Evolutionary conservation across 768 basidiomycete species (phyloP).

Genomic region (Trametes villosa): DNA sequence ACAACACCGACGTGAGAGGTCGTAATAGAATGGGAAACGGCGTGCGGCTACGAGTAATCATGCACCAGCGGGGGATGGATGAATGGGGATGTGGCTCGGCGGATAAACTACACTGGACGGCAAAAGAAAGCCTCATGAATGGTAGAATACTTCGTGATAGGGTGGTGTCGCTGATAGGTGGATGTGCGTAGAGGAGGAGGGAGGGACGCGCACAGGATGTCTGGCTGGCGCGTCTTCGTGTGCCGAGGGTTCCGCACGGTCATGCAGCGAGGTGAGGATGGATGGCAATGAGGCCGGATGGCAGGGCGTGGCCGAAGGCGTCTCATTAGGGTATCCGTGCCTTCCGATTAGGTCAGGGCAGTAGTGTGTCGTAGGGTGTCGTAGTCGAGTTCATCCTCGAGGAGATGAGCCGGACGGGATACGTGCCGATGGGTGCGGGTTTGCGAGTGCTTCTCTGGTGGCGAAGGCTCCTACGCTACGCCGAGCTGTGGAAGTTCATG

Average conservation of each 20-base stretch:
- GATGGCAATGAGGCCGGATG: background rate
- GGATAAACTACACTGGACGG: no score
- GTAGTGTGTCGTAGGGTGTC: background rate
- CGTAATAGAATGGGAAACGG: background rate
- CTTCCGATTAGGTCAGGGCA: background rate
- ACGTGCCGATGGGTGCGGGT: no score
- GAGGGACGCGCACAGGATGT: background rate
- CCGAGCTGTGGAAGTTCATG: slow-evolving; percentile 41
- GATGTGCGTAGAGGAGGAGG: background rate
- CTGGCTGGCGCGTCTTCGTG: background rate
- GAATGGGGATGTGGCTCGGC: no score
- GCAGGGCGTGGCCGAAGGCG: slow-evolving; percentile 3
- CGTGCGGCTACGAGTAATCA: background rate
- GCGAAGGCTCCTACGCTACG: slow-evolving; percentile 28
- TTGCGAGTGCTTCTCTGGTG: background rate
- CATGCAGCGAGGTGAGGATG: background rate
- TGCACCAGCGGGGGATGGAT: no score
- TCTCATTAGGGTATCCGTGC: slow-evolving; percentile 21
- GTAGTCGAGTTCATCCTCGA: no score
- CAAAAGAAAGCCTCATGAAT: no score
- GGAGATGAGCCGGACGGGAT: no score
- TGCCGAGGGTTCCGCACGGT: background rate
- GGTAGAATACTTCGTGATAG: no score
- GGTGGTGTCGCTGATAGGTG: background rate
- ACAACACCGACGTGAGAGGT: slow-evolving; percentile 6